phyloP scores from a whole-genome alignment of 257 asterid species.

The Cruciata laevipes region DNA sequence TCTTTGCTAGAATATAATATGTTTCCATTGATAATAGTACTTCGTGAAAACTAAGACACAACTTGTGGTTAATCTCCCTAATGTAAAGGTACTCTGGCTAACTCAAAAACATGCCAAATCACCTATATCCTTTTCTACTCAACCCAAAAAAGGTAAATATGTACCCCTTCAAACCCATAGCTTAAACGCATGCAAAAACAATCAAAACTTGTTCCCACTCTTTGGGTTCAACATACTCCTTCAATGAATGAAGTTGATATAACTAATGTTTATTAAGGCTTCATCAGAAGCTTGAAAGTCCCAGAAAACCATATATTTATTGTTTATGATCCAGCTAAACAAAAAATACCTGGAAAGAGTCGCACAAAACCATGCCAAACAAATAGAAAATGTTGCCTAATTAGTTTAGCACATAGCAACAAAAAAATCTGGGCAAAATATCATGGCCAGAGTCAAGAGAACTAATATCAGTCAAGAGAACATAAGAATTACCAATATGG shows the following conservation, averaged over 20 bases:
- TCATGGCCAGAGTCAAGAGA: not conserved
- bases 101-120: not conserved
- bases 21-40: not conserved
- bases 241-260: not conserved
- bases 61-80: not conserved
- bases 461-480: not conserved
- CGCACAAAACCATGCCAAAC: not conserved
- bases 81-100: not conserved
- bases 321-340: not conserved
- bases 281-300: not conserved
- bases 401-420: not conserved
- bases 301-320: too few species aligned
- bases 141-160: not conserved
- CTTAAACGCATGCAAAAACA: not conserved
- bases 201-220: not conserved
- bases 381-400: not conserved
- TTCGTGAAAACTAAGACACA: not conserved
- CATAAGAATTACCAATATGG: slow-evolving; percentile 58
- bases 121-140: not conserved
- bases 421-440: too few species aligned
- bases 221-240: not conserved
- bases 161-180: not conserved
- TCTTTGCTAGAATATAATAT: not conserved
- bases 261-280: not conserved
- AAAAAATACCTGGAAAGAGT: not conserved